A percentile compares a stretch with the other conserved stretches of the same genome.
Conservation (phyloP, 192 early-diverging fungal genomes). For the Backusella mclennaniae region DNA sequence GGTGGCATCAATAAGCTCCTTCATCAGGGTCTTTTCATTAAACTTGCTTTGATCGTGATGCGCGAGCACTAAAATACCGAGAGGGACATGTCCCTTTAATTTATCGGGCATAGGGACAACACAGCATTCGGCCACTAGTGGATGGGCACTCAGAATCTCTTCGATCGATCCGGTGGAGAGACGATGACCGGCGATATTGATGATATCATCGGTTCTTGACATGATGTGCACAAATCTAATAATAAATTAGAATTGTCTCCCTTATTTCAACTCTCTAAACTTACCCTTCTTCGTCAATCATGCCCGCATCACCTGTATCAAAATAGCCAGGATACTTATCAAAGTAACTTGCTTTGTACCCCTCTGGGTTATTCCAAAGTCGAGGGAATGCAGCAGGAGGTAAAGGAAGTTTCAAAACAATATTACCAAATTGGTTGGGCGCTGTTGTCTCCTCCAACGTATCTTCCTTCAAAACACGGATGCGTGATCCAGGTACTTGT, state of each 20-base stretch:
- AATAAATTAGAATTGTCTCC: neutral
- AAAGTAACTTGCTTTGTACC: constrained; percentile 75
- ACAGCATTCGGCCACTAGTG: constrained; percentile 63
- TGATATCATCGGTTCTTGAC: constrained; percentile 75
- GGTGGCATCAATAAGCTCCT: constrained; percentile 61
- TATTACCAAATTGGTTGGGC: constrained; percentile 69
- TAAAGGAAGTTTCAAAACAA: constrained; percentile 76
- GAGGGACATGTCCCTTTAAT: constrained; percentile 66
- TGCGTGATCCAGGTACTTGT: constrained; percentile 74
- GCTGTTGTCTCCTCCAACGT: constrained; percentile 42
- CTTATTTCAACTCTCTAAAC: constrained; percentile 12
- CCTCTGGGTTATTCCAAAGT: constrained; percentile 76
- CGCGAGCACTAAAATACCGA: constrained; percentile 58
- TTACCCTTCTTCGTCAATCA: constrained; percentile 69
- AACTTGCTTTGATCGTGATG: constrained; percentile 25
- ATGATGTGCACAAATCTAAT: constrained; percentile 60
- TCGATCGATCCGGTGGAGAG: constrained; percentile 80
- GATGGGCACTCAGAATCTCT: constrained; percentile 67
- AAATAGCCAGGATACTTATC: constrained; percentile 76
- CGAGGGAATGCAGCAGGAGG: constrained; percentile 76
- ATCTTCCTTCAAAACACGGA: constrained; percentile 58
- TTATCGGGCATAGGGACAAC: constrained; percentile 66
- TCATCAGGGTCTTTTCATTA: constrained; percentile 14
- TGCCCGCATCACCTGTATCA: constrained; percentile 82
- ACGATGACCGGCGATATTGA: constrained; percentile 84